A percentile compares a stretch with the other conserved stretches of the same genome.
Evolutionary conservation across 2,329 filamentous ascomycete species (phyloP).

Genomic region (Sclerotinia minor): DNA sequence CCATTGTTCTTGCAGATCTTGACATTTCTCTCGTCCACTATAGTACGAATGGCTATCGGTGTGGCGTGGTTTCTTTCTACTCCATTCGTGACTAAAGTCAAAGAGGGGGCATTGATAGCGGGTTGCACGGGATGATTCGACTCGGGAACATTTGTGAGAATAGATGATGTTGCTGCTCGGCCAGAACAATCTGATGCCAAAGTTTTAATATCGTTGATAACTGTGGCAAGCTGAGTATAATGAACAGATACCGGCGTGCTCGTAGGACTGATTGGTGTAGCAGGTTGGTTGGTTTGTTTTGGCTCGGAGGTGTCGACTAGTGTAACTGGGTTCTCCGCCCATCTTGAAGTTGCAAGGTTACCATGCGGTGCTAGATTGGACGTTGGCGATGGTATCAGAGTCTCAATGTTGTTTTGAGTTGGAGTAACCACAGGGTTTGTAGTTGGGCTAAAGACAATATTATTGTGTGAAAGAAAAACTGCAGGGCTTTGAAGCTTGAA

Average conservation of each 20-base stretch:
- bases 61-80: too few relatives aligned
- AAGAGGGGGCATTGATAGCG: not conserved
- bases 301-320: not conserved
- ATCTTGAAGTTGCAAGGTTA: constrained; percentile 9
- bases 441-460: not conserved
- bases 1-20: constrained; percentile 19
- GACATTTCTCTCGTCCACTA: constrained; percentile 2
- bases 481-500: constrained; percentile 7
- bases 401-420: not conserved
- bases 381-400: not conserved
- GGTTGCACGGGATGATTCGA: not conserved
- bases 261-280: not conserved
- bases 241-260: not conserved
- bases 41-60: not conserved
- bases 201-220: not conserved
- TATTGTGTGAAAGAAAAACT: constrained; percentile 11
- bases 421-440: not conserved
- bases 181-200: not conserved
- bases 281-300: not conserved
- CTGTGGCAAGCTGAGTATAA: not conserved
- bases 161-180: not conserved
- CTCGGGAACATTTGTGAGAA: not conserved
- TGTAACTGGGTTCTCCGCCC: constrained; percentile 3
- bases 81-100: not conserved
- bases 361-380: not conserved